Conservation (phyloP, 139 green algal genomes). For the Penium margaritaceum region DNA sequence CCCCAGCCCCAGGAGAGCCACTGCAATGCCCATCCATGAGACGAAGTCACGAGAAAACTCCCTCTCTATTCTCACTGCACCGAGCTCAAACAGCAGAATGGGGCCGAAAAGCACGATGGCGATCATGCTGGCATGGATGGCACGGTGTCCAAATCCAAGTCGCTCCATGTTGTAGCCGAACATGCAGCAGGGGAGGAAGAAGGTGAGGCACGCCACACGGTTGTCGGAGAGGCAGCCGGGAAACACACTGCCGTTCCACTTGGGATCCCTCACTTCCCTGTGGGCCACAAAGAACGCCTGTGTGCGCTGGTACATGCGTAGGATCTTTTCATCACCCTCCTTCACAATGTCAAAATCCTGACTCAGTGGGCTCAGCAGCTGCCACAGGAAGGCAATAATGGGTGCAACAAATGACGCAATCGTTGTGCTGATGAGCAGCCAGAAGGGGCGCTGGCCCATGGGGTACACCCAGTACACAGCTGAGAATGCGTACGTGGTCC, state of each 20-base stretch:
- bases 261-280: not conserved
- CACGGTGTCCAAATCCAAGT: slow-evolving; percentile 5
- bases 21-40: not conserved
- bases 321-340: not conserved
- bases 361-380: slow-evolving; percentile 7
- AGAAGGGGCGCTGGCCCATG: not conserved
- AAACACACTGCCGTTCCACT: not conserved
- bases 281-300: not conserved
- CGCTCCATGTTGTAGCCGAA: slow-evolving; percentile 25
- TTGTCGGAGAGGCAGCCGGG: not conserved
- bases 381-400: not conserved
- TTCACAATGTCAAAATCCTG: not conserved
- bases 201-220: not conserved
- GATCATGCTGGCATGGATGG: slow-evolving; percentile 9
- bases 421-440: not conserved
- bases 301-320: not conserved
- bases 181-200: slow-evolving; percentile 12
- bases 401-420: not conserved
- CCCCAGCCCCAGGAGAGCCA: slow-evolving; percentile 14
- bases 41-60: not conserved
- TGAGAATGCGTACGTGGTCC: slow-evolving; percentile 1
- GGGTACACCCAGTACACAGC: slow-evolving; percentile 2
- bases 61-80: not conserved
- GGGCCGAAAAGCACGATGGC: not conserved
- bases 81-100: slow-evolving; percentile 14